phyloP scores from a whole-genome alignment of 139 green algal species.

The Pleodorina starrii region DNA sequence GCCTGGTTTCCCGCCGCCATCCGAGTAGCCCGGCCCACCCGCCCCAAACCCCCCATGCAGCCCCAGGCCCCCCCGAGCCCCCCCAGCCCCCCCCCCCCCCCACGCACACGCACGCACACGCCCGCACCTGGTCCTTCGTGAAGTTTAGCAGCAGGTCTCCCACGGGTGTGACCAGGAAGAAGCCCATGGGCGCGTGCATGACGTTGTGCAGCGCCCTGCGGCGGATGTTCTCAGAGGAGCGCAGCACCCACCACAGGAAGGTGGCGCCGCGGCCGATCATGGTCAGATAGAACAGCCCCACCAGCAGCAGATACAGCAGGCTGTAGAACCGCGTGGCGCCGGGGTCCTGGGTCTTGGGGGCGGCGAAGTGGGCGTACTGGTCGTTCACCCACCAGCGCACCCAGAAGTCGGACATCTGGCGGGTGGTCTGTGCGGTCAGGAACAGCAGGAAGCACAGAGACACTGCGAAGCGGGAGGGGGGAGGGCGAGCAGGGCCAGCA shows the following conservation, averaged over 20 bases:
- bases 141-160: constrained; percentile 77
- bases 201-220: constrained; percentile 42
- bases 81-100: too few relatives aligned
- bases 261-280: constrained; percentile 70
- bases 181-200: constrained; percentile 72
- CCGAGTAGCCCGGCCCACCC: not conserved
- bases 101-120: not conserved
- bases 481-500: too few relatives aligned
- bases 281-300: constrained; percentile 58
- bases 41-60: not conserved
- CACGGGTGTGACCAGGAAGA: constrained; percentile 77
- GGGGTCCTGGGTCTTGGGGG: not conserved
- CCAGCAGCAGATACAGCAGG: constrained; percentile 61
- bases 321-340: constrained; percentile 60
- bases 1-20: not conserved
- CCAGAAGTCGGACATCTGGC: constrained; percentile 61
- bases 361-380: constrained; percentile 21
- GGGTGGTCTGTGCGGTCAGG: constrained; percentile 63
- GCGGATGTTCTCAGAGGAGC: constrained; percentile 53
- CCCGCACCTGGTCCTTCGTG: constrained; percentile 63
- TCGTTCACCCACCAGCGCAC: constrained; percentile 55
- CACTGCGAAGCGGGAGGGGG: too few relatives aligned
- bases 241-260: constrained; percentile 64
- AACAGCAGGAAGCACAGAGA: constrained; percentile 66
- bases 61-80: not conserved